Evolutionary conservation across 139 green algal species (phyloP).

Genomic region (Auxenochlorella pyrenoidosa): DNA sequence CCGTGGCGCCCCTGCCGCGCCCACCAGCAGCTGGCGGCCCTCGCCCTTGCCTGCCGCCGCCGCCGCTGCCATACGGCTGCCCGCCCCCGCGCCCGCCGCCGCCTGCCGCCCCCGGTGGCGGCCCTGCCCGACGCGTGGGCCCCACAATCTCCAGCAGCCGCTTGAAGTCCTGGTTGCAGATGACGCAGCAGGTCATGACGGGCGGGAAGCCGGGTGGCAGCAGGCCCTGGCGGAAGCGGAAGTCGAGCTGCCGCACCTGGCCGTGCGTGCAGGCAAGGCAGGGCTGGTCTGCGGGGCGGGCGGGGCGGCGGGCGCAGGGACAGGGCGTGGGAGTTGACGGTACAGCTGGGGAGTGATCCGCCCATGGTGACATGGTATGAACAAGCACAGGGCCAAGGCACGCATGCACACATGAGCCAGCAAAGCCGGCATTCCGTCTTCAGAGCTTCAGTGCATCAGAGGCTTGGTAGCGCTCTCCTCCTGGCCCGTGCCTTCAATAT

Average conservation of each 20-base stretch:
- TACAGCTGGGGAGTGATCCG: too few species aligned
- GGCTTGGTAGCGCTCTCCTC: too few species aligned
- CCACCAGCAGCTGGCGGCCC: not conserved
- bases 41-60: not conserved
- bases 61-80: not conserved
- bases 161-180: constrained; percentile 40
- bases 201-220: constrained; percentile 41
- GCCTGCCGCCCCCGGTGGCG: not conserved
- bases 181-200: constrained; percentile 26
- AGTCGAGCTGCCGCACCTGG: constrained; percentile 19
- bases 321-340: too few species aligned
- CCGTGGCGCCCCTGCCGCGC: not conserved
- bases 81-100: not conserved
- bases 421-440: too few species aligned
- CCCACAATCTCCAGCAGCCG: constrained; percentile 40
- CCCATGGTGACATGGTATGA: too few species aligned
- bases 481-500: too few species aligned
- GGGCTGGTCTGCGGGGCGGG: constrained; percentile 8
- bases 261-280: constrained; percentile 26
- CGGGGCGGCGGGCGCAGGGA: too few species aligned
- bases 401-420: too few species aligned
- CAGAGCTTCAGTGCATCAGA: too few species aligned
- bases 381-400: too few species aligned
- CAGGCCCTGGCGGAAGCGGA: constrained; percentile 34
- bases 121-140: not conserved